Conservation (phyloP, 176 grass and related monocot genomes). For the Bolboschoenus planiculmis region DNA sequence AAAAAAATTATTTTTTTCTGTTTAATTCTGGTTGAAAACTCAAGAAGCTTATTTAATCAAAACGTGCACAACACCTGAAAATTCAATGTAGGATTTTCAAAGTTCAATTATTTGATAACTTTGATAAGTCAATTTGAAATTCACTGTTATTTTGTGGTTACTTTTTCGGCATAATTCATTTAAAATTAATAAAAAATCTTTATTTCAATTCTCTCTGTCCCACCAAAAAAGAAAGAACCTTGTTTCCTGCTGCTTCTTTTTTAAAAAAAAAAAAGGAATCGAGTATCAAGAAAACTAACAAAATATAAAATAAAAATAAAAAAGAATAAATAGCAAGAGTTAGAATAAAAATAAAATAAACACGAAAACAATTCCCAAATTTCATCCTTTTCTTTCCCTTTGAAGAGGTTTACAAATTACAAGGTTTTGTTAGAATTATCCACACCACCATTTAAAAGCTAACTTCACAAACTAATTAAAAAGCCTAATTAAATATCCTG, state of each 20-base stretch:
- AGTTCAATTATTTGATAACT: not conserved
- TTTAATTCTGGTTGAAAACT: not conserved
- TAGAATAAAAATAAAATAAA: not conserved
- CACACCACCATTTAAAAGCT: not conserved
- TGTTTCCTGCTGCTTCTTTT: no score
- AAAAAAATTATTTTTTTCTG: not conserved
- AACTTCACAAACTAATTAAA: slow-evolving; percentile 11
- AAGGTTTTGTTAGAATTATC: slow-evolving; percentile 12
- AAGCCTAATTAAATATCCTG: slow-evolving; percentile 16
- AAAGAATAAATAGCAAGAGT: not conserved
- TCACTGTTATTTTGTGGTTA: no score
- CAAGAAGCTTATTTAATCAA: not conserved
- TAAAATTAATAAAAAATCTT: no score
- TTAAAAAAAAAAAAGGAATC: not conserved
- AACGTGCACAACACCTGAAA: not conserved
- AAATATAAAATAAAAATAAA: not conserved
- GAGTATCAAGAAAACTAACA: not conserved
- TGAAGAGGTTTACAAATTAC: slow-evolving; percentile 3
- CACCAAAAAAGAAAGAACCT: not conserved
- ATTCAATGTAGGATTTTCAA: not conserved
- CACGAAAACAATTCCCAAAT: not conserved
- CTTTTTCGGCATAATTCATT: no score
- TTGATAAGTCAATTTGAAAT: no score
- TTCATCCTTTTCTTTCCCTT: not conserved
- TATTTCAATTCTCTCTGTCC: not conserved